phyloP scores from a whole-genome alignment of 768 basidiomycete species.

The Mrakia hoshinonis region DNA sequence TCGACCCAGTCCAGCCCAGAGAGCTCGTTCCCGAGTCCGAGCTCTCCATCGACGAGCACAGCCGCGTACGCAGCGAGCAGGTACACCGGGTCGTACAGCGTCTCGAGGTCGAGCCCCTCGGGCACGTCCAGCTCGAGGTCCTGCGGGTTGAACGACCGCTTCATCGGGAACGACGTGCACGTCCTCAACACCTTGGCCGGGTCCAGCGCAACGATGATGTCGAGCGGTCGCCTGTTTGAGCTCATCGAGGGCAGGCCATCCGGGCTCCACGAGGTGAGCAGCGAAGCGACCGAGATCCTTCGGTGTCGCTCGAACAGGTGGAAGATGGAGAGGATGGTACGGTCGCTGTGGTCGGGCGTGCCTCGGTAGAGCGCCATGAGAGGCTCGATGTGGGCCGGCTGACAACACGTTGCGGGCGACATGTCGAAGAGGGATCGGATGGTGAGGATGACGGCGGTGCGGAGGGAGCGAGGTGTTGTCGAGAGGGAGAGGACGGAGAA shows the following conservation, averaged over 20 bases:
- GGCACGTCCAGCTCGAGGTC: neutral
- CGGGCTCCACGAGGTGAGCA: slow-evolving; percentile 61
- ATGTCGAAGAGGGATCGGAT: slow-evolving; percentile 61
- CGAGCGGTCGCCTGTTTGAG: slow-evolving; percentile 45
- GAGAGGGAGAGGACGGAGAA: slow-evolving; percentile 43
- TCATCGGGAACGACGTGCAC: slow-evolving; percentile 59
- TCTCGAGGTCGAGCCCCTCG: slow-evolving; percentile 40
- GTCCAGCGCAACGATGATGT: slow-evolving; percentile 64
- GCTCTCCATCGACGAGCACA: slow-evolving; percentile 49
- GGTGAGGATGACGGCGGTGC: slow-evolving; percentile 51
- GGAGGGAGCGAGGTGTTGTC: slow-evolving; percentile 34
- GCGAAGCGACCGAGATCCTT: slow-evolving; percentile 54
- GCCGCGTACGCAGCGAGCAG: slow-evolving; percentile 58
- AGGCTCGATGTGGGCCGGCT: slow-evolving; percentile 71
- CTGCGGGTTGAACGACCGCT: slow-evolving; percentile 46
- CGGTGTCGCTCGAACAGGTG: slow-evolving; percentile 66
- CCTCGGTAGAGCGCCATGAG: slow-evolving; percentile 66
- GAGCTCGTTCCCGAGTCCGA: slow-evolving; percentile 36
- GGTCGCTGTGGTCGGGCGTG: slow-evolving; percentile 58
- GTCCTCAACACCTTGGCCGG: slow-evolving; percentile 59
- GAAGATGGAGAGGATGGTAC: slow-evolving; percentile 62
- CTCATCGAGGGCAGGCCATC: slow-evolving; percentile 32
- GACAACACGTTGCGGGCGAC: slow-evolving; percentile 75
- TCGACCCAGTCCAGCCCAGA: slow-evolving; percentile 74
- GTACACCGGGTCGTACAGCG: slow-evolving; percentile 73